phyloP scores from a whole-genome alignment of 768 basidiomycete genomes.

The Leccinum subtestaceum region DNA sequence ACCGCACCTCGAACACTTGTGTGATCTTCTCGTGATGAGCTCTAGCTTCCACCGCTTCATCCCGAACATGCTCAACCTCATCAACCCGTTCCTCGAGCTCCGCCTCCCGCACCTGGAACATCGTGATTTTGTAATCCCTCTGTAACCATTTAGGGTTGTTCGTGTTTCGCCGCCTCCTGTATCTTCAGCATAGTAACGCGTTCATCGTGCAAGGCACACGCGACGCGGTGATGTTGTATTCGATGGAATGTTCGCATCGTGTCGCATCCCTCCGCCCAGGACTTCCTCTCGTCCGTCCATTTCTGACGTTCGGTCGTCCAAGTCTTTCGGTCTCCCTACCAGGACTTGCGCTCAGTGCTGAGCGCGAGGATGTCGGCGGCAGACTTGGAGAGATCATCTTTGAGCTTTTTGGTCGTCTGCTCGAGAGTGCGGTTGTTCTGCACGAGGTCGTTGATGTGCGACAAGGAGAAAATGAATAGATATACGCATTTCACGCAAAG shows the following conservation, averaged over 20 bases:
- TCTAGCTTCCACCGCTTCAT: conserved; percentile 19
- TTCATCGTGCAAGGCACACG: conserved; percentile 53
- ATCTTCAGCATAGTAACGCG: conserved; percentile 49
- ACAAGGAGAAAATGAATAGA: too few relatives aligned
- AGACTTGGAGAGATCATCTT: conserved; percentile 44
- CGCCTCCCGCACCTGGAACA: conserved; percentile 61
- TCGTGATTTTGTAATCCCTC: conserved; percentile 64
- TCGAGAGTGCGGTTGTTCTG: conserved; percentile 65
- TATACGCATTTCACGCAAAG: conserved; percentile 99
- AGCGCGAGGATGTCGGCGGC: conserved; percentile 32
- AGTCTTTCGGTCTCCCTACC: conserved; percentile 26
- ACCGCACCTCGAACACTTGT: conserved; percentile 31
- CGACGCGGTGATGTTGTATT: conserved; percentile 59
- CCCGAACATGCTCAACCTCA: conserved; percentile 50
- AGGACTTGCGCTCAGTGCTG: conserved; percentile 37
- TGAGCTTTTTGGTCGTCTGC: conserved; percentile 54
- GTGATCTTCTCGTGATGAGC: conserved; percentile 26
- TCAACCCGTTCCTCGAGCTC: conserved; percentile 55
- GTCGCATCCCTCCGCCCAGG: conserved; percentile 64
- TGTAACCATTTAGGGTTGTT: conserved; percentile 59
- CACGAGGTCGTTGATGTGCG: conserved; percentile 73
- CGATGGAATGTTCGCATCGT: conserved; percentile 61
- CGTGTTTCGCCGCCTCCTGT: conserved; percentile 51
- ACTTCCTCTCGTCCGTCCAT: conserved; percentile 50
- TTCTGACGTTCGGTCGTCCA: conserved; percentile 32